A percentile compares a stretch with the other conserved stretches of the same genome.
These are phyloP conservation scores for Metschnikowia reukaufii DNA, from an alignment of 805 yeast species.

Conservation along the genomic window DNA sequence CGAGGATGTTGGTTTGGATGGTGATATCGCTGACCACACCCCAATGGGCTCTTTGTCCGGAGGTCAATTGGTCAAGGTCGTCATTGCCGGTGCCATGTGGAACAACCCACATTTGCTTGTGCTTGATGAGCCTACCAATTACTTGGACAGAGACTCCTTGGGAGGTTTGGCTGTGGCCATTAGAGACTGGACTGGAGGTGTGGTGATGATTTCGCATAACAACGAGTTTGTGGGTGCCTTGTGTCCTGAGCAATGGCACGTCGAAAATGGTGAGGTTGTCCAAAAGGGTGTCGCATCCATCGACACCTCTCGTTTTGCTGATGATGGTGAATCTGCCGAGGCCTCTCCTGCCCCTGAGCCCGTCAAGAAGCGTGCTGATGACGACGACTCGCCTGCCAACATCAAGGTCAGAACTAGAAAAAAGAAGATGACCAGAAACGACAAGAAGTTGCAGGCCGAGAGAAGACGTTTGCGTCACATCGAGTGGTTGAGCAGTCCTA, in stretches of 20 bases:
- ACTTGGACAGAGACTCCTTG: slow-evolving; percentile 94
- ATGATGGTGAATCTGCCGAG: slow-evolving; percentile 52
- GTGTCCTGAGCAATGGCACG: slow-evolving; percentile 98
- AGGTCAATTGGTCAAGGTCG: slow-evolving; percentile 97
- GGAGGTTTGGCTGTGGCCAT: slow-evolving; percentile 98
- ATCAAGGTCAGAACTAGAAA: slow-evolving; percentile 89
- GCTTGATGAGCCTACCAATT: slow-evolving; percentile 97
- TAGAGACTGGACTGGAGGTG: slow-evolving; percentile 98
- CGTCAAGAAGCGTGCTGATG: slow-evolving; percentile 50
- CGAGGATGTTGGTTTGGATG: slow-evolving; percentile 95
- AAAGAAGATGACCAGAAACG: slow-evolving; percentile 98
- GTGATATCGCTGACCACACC: slow-evolving; percentile 97
- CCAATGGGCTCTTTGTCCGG: slow-evolving; percentile 96
- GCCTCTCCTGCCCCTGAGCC: slow-evolving; percentile 38
- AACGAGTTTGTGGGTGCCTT: slow-evolving; percentile 95
- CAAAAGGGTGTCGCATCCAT: slow-evolving; percentile 78
- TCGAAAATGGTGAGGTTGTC: slow-evolving; percentile 86
- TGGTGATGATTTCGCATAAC: slow-evolving; percentile 97
- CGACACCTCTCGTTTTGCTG: slow-evolving; percentile 80
- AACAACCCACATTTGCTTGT: slow-evolving; percentile 96
- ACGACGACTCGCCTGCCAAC: slow-evolving; percentile 92
- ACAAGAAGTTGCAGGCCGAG: slow-evolving; percentile 85
- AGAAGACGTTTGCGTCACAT: slow-evolving; percentile 92
- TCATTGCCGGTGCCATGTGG: slow-evolving; percentile 99
- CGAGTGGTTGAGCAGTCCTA: slow-evolving; percentile 93